Base-by-base conservation (phyloP, 495 filamentous ascomycete species). In the Aspergillus cavernicola region DNA sequence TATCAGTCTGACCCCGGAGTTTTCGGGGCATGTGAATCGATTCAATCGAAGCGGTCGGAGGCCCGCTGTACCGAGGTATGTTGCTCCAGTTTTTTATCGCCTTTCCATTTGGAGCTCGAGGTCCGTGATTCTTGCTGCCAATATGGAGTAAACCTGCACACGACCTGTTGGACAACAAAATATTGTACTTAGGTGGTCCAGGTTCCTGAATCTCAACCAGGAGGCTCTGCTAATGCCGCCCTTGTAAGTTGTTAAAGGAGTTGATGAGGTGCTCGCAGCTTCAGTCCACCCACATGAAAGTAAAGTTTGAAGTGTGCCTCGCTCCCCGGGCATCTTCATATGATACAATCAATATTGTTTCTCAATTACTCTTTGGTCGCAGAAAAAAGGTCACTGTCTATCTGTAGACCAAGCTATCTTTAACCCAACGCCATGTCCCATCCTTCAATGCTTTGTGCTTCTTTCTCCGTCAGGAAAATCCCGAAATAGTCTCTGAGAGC, bases 21-120 rank as follows among this genome's bases (percentile, higher is more conserved):
- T 35, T 43, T 56, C 57, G 56, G 52, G 52, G 53, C 60, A 63
- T 63, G 60, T 63, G 60, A 63, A 63, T 51, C n/a, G 11, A 47
- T 16, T 15, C 35, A 18, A 13, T 15, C 16, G 47, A n/a, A n/a
- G 56, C 57, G 60, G 60, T 63, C 54, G 54, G 50, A 35, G 57
- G 16, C 16, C 37, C 28, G 38, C 20, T 55, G 46, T 50, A 45
- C 60, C 60, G 60, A 63, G 60, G 60, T 43, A 56, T 19, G 28
- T 35, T 47, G 35, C 12, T 29, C 12, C 22, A 16, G 50, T 41
- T 23, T n/a, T n/a, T n/a, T n/a, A n/a, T n/a, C n/a, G n/a, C 18
- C 23, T 26, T 15, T 47, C 6, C 24, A 22, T 24, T 4, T 33
- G 20, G 20, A 4, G 23, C 39, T 41, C 24, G n/a, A n/a, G n/a